These are phyloP conservation scores for Exophiala dermatitidis DNA, from an alignment of 2,329 filamentous ascomycete species.

Conservation along the genomic window DNA sequence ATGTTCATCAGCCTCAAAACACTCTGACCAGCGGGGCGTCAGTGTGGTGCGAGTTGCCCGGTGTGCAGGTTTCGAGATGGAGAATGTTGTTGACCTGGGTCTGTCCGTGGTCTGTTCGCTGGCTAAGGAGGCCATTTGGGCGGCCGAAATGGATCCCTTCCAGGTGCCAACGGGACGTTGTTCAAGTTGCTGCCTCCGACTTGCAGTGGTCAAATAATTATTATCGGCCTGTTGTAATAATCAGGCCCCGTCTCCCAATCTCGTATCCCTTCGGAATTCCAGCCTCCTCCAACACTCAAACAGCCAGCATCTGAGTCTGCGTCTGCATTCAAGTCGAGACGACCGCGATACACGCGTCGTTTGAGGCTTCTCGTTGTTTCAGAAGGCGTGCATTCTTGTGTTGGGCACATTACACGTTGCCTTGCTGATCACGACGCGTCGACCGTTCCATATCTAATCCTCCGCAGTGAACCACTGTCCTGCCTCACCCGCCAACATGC, in stretches of 20 bases:
- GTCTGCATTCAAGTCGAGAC: neutral
- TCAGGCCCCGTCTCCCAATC: constrained; percentile 8
- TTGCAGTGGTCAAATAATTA: no score
- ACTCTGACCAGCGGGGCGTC: constrained; percentile 9
- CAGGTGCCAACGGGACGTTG: no score
- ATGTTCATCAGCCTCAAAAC: neutral
- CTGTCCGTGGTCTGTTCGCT: neutral
- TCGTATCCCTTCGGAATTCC: constrained; percentile 3
- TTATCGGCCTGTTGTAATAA: neutral
- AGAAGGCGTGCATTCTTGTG: neutral
- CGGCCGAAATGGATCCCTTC: neutral
- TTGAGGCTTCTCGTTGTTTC: neutral
- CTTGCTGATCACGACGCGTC: constrained; percentile 14
- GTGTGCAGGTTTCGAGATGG: constrained; percentile 3
- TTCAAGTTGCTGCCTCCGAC: no score
- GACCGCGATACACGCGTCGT: constrained; percentile 8
- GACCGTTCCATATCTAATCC: neutral
- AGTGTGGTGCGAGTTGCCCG: constrained; percentile 9
- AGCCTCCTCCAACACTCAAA: constrained; percentile 7
- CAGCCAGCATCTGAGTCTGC: neutral
- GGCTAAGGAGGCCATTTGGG: neutral
- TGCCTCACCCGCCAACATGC: constrained; percentile 17
- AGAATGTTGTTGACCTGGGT: constrained; percentile 12
- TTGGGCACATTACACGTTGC: neutral
- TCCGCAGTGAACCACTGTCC: neutral